These are phyloP conservation scores for Podospora australis DNA, from an alignment of 495 filamentous ascomycete species.

Conservation along the genomic window DNA sequence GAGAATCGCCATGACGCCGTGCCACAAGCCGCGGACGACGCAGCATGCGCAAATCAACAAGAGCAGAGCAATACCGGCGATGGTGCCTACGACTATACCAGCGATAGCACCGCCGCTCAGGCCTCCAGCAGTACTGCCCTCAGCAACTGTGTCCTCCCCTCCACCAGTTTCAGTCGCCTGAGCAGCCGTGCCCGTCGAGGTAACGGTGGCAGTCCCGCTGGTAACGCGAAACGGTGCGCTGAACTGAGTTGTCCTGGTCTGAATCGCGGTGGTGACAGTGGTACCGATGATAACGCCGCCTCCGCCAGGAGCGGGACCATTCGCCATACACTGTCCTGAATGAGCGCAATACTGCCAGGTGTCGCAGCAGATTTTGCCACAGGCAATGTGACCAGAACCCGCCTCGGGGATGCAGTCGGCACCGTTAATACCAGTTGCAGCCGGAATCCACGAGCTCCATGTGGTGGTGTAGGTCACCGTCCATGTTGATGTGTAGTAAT, in stretches of 20 bases:
- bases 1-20: conserved; percentile 58
- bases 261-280: conserved; percentile 28
- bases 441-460: conserved; percentile 43
- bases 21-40: conserved; percentile 60
- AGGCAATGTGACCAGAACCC: conserved; percentile 55
- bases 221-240: conserved; percentile 65
- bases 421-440: conserved; percentile 36
- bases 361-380: conserved; percentile 70
- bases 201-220: conserved; percentile 43
- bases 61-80: conserved; percentile 68
- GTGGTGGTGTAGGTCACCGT: conserved; percentile 63
- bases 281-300: conserved; percentile 35
- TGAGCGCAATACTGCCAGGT: conserved; percentile 60
- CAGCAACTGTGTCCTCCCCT: conserved; percentile 20
- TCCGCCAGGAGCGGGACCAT: conserved; percentile 23
- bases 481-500: conserved; percentile 70
- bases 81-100: conserved; percentile 85
- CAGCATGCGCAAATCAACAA: conserved; percentile 68
- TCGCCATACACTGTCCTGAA: conserved; percentile 39
- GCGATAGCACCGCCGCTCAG: conserved; percentile 83
- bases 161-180: conserved; percentile 40
- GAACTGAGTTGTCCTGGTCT: conserved; percentile 40
- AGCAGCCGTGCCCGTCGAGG: conserved; percentile 28
- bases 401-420: conserved; percentile 47
- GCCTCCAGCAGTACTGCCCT: conserved; percentile 30